Evolutionary conservation across 352 stramenopile species (phyloP), one percentile per base, ranked within the genome.

Genomic region (Globisporangium lucens): DNA sequence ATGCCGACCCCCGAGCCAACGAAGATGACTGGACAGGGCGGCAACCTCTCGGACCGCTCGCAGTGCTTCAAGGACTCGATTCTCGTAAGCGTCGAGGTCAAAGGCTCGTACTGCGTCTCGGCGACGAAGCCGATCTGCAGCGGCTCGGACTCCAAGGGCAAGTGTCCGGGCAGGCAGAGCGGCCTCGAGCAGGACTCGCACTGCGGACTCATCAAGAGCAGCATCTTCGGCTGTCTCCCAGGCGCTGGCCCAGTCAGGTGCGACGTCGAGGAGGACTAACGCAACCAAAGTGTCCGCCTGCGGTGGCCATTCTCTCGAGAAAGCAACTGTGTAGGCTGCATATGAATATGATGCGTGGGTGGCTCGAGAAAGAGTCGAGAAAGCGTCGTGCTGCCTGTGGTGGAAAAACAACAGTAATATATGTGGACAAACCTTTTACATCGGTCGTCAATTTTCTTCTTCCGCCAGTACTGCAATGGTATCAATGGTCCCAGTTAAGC

Each of bases 91-190:
- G 60, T 65, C 60, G 60, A 65, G 35, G 46, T 29, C 9, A 43
- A 43, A 55, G 60, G 46, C 12, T 65, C 46, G 27, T 65, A 57
- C n/a, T 65, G 60, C 20, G 60, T 65, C 27, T 65, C 46, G 3
- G 20, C 20, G 10, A 17, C 22, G 30, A 33, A 27, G 35, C 6
- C 46, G 15, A 65, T 65, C 46, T 65, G 60, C 60, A 56, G 38
- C n/a, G 62, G 33, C 10, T 10, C 33, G 15, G 27, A 41, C 24
- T 35, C 30, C 12, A 61, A 51, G 27, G 62, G 62, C 3, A 49
- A 47, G 10, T 67, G 62, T 15, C 62, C 62, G 1, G 49, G 33
- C 24, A 49, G 53, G 29, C 62, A 67, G 51, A 49, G 27, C 24
- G 62, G 62, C 1, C 33, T 67, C 2, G 35, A 67, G 24, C 41